These are phyloP conservation scores for Echites panduratus DNA, from an alignment of 257 asterid genomes.

Conservation along the genomic window DNA sequence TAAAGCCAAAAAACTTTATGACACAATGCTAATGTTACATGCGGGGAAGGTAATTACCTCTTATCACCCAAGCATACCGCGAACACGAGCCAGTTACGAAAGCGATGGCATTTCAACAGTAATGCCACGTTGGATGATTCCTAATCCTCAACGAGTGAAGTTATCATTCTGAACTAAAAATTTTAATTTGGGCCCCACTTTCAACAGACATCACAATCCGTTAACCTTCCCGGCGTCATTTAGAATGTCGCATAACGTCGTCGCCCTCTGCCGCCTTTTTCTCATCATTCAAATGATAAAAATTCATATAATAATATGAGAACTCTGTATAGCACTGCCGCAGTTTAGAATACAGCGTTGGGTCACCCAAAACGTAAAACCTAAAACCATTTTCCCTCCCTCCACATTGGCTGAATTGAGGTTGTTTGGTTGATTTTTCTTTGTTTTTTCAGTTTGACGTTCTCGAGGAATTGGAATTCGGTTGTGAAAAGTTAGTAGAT, in stretches of 20 bases:
- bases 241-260: neutral
- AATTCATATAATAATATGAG: neutral
- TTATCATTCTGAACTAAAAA: constrained; percentile 5
- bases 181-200: constrained; percentile 9
- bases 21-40: constrained; percentile 3
- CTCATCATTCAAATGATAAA: constrained; percentile 9
- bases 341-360: neutral
- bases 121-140: constrained; percentile 11
- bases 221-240: neutral
- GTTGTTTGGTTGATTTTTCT: neutral
- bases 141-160: neutral
- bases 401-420: neutral
- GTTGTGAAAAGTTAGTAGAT: constrained; percentile 22
- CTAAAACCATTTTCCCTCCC: constrained; percentile 19
- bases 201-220: neutral
- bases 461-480: constrained; percentile 5
- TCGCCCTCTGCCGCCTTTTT: constrained; percentile 10
- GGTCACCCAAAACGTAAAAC: constrained; percentile 13
- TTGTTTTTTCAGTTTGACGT: neutral
- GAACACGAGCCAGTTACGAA: neutral
- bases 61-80: constrained; percentile 9
- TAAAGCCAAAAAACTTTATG: constrained; percentile 3
- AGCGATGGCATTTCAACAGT: neutral
- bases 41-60: neutral
- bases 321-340: neutral